phyloP scores from a whole-genome alignment of 169 alveolate genomes.

The Neospora caninum region DNA sequence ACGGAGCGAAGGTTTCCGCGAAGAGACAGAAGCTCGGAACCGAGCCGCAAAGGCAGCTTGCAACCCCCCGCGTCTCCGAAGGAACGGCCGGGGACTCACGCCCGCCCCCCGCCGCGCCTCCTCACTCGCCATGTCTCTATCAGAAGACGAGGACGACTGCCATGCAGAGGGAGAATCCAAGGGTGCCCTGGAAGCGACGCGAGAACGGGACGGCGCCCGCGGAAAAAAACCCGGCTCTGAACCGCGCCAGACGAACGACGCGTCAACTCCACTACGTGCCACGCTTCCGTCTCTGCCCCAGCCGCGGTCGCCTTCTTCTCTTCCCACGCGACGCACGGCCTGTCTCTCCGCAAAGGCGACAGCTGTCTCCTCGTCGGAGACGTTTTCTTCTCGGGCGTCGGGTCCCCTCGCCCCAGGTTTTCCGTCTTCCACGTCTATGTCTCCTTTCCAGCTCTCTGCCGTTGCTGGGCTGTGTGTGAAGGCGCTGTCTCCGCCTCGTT shows the following conservation, averaged over 20 bases:
- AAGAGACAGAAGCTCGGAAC: background rate
- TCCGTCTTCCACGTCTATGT: background rate
- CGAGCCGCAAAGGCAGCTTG: constrained; percentile 23
- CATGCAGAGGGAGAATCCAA: background rate
- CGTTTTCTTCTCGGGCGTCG: too few species aligned
- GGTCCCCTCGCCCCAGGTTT: background rate
- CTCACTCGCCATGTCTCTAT: background rate
- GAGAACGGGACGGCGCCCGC: too few species aligned
- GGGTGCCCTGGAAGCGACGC: too few species aligned
- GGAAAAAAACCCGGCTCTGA: too few species aligned
- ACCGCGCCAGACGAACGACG: too few species aligned
- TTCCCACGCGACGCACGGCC: too few species aligned
- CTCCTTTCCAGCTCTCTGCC: background rate
- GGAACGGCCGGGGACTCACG: constrained; percentile 20
- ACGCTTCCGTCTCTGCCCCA: too few species aligned
- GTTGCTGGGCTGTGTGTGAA: background rate
- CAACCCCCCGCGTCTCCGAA: constrained; percentile 16
- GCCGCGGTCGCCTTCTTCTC: too few species aligned
- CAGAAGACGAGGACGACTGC: background rate
- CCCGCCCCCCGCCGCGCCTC: background rate
- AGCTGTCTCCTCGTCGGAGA: too few species aligned
- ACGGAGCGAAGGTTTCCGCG: background rate
- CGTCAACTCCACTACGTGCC: too few species aligned
- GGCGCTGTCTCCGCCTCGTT: background rate
- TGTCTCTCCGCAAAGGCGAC: too few species aligned